These are phyloP conservation scores for Botrytis hyacinthi DNA, from an alignment of 2,329 filamentous ascomycete species.

Conservation along the genomic window DNA sequence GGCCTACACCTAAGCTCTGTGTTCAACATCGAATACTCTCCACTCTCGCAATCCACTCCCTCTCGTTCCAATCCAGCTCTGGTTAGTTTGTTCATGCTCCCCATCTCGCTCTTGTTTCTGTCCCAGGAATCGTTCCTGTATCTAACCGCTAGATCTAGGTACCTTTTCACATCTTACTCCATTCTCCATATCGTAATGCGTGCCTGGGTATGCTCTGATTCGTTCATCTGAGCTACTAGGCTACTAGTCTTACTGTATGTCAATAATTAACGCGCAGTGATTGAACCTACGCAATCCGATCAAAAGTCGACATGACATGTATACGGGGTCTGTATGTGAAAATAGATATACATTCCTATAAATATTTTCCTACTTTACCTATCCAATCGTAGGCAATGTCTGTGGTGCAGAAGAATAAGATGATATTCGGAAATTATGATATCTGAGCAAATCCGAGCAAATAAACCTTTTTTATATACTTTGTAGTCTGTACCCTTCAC, in stretches of 20 bases:
- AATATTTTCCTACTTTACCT: neutral
- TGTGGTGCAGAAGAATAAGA: neutral
- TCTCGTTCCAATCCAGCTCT: neutral
- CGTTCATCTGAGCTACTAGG: neutral
- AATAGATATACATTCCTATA: neutral
- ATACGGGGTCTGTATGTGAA: neutral
- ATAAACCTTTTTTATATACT: neutral
- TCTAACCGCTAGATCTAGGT: constrained; percentile 13
- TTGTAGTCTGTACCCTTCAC: neutral
- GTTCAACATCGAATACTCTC: neutral
- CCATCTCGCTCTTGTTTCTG: constrained; percentile 9
- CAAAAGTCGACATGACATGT: neutral
- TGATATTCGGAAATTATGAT: neutral
- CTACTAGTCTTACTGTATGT: neutral
- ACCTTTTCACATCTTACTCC: neutral
- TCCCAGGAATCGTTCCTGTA: constrained; percentile 1
- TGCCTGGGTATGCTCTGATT: neutral
- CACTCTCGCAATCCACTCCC: constrained; percentile 1
- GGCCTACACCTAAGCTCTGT: neutral
- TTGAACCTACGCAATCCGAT: neutral
- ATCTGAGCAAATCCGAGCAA: constrained; percentile 7
- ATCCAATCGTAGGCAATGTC: neutral
- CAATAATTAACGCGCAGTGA: neutral
- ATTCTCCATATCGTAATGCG: neutral
- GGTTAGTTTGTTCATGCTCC: constrained; percentile 10